Percentiles rank a stretch among this genome's conserved stretches.
Conservation (phyloP, 75 land plant species). For the Picea glauca region DNA sequence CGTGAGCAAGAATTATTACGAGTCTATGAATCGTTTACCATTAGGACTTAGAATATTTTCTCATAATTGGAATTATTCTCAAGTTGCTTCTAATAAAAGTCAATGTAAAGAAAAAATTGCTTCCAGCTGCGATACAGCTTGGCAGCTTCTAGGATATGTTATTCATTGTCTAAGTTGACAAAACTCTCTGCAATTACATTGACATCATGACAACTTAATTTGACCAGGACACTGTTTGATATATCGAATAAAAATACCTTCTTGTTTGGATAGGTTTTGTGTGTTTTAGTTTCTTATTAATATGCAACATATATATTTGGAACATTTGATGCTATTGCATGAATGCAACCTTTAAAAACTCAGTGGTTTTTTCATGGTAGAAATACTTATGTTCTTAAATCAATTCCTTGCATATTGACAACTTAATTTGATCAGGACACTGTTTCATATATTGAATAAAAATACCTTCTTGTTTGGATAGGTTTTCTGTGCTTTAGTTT, state of each 20-base stretch:
- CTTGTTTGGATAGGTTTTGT: no score
- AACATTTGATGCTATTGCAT: no score
- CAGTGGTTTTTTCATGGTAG: not conserved
- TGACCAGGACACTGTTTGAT: not conserved
- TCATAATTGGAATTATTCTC: not conserved
- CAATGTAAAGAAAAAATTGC: not conserved
- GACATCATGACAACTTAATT: not conserved
- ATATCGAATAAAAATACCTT: no score
- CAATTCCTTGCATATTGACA: no score
- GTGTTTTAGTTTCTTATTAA: no score
- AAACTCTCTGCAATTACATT: not conserved
- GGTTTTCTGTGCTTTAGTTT: no score
- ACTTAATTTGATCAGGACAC: not conserved
- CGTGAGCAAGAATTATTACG: no score
- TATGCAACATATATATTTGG: no score
- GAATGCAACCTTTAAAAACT: no score
- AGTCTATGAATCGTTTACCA: not conserved
- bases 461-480: no score
- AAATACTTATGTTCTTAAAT: not conserved
- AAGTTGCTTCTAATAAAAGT: not conserved
- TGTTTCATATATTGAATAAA: no score
- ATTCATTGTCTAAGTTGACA: not conserved
- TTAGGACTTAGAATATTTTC: not conserved
- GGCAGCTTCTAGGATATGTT: not conserved
- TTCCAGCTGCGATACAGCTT: not conserved